These are phyloP conservation scores for Epicoccum nigrum DNA, from an alignment of 2,329 filamentous ascomycete species.

Conservation along the genomic window DNA sequence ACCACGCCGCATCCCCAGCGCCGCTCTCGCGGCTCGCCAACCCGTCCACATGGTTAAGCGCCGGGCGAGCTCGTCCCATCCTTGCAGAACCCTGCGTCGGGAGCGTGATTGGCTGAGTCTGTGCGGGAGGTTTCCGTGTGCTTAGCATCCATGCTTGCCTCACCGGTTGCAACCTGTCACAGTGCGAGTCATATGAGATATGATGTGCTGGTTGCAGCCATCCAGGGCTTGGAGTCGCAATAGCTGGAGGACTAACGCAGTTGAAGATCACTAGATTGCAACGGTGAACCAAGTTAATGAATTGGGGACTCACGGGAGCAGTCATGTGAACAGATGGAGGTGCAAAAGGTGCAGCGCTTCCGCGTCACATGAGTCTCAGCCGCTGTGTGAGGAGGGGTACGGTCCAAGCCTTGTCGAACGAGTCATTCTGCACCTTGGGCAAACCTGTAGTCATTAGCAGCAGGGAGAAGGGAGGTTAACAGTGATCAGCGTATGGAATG, in stretches of 20 bases:
- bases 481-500: background rate
- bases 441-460: background rate
- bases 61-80: slow-evolving; percentile 4
- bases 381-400: background rate
- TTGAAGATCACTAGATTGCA: background rate
- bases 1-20: background rate
- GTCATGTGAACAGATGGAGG: slow-evolving; percentile 1
- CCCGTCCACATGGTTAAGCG: slow-evolving; percentile 20
- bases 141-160: slow-evolving; percentile 1
- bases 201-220: slow-evolving; percentile 11
- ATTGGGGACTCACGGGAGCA: background rate
- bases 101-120: slow-evolving; percentile 26
- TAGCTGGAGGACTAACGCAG: background rate
- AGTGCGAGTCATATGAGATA: too few species aligned
- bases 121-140: slow-evolving; percentile 25
- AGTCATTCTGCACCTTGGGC: background rate
- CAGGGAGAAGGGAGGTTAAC: too few species aligned
- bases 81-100: slow-evolving; percentile 8
- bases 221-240: background rate
- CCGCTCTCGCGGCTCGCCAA: background rate
- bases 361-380: background rate
- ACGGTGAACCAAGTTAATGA: background rate
- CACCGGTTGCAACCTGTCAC: slow-evolving; percentile 15
- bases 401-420: background rate
- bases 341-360: background rate